Percentiles rank a stretch among this genome's conserved stretches.
phyloP scores from a whole-genome alignment of 2,329 filamentous ascomycete species.

The Akanthomyces muscarius region DNA sequence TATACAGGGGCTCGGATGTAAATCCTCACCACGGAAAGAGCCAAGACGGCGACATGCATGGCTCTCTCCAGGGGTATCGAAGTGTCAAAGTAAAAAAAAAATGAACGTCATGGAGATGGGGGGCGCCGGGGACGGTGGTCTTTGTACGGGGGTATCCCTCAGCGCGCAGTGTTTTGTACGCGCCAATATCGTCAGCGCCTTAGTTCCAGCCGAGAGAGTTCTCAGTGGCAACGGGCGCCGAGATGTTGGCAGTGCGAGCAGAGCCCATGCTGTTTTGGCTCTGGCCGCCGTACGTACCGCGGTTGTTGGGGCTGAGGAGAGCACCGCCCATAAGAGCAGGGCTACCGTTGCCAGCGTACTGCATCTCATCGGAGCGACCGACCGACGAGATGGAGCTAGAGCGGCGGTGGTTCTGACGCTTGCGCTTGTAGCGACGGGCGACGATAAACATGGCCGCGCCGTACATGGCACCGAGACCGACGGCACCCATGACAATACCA shows the following conservation, averaged over 20 bases:
- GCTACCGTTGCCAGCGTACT: constrained; percentile 45
- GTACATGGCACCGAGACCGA: constrained; percentile 78
- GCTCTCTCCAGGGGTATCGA: constrained; percentile 14
- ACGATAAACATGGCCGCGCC: constrained; percentile 93
- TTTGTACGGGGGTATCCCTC: constrained; percentile 6
- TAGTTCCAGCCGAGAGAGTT: constrained; percentile 97
- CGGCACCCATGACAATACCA: constrained; percentile 71
- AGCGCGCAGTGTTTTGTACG: not conserved
- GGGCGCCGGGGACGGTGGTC: not conserved
- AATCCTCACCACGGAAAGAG: constrained; percentile 13
- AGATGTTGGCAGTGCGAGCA: constrained; percentile 64
- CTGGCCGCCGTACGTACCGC: constrained; percentile 53
- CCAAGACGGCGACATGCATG: not conserved
- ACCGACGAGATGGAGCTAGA: constrained; percentile 65
- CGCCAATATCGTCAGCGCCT: constrained; percentile 25
- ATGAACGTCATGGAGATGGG: constrained; percentile 13
- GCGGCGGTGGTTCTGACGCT: constrained; percentile 72
- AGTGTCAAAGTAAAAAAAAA: constrained; percentile 11
- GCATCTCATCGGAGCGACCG: constrained; percentile 48
- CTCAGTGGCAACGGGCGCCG: constrained; percentile 84
- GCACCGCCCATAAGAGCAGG: constrained; percentile 69
- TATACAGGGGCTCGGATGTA: constrained; percentile 9
- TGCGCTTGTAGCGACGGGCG: constrained; percentile 84
- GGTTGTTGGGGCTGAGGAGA: constrained; percentile 50
- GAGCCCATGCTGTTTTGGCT: constrained; percentile 64